Conservation (phyloP, 2,329 filamentous ascomycete species). For the Xylaria sp. region DNA sequence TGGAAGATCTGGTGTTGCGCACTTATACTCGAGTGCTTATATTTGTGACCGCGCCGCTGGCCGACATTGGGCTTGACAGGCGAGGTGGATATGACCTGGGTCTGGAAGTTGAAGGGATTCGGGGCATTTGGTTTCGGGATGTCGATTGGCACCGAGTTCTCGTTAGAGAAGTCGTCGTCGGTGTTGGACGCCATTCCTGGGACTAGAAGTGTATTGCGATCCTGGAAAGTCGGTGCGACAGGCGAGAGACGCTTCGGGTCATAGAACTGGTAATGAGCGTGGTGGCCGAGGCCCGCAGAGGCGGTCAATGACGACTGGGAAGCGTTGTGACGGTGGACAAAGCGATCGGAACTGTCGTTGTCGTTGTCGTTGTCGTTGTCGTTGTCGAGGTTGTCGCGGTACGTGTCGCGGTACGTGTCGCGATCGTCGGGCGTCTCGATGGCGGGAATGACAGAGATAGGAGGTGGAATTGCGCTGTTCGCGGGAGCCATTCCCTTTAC, state of each 20-base stretch:
- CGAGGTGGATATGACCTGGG: constrained; percentile 78
- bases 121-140: constrained; percentile 51
- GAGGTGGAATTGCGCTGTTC: constrained; percentile 38
- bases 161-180: constrained; percentile 43
- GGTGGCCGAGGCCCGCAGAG: constrained; percentile 31
- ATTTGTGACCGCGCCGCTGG: constrained; percentile 93
- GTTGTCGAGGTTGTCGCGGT: constrained; percentile 3
- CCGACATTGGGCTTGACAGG: constrained; percentile 88
- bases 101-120: constrained; percentile 95
- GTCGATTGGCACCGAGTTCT: constrained; percentile 52
- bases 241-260: constrained; percentile 50
- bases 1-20: constrained; percentile 92
- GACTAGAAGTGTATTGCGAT: constrained; percentile 35
- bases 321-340: constrained; percentile 32
- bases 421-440: constrained; percentile 46
- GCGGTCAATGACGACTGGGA: constrained; percentile 34
- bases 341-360: constrained; percentile 19
- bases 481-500: constrained; percentile 34
- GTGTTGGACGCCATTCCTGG: constrained; percentile 44
- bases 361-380: not conserved
- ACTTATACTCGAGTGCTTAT: constrained; percentile 96
- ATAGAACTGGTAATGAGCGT: constrained; percentile 44
- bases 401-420: constrained; percentile 24
- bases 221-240: constrained; percentile 46
- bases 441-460: constrained; percentile 47